Evolutionary conservation across 352 stramenopile genomes (phyloP).

Genomic region (Phytophthora litchii): DNA sequence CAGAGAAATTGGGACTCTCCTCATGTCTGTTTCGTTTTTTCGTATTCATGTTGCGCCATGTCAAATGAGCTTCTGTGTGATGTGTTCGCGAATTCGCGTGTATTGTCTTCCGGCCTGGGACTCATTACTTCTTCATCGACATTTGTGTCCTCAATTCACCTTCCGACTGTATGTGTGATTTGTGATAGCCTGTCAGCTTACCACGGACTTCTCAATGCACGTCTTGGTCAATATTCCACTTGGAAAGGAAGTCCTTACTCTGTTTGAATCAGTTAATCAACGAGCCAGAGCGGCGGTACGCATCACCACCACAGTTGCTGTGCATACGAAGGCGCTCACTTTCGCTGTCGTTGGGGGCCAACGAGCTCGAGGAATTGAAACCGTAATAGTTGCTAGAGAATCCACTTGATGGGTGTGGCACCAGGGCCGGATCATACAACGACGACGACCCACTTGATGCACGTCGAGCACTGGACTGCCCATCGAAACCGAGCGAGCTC

Average conservation of each 20-base stretch:
- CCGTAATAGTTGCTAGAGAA: slow-evolving; percentile 48
- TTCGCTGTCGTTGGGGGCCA: slow-evolving; percentile 34
- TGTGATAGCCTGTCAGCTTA: slow-evolving; percentile 16
- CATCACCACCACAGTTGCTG: slow-evolving; percentile 39
- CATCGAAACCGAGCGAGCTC: slow-evolving; percentile 36
- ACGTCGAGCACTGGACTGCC: slow-evolving; percentile 19
- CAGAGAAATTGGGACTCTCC: slow-evolving; percentile 13
- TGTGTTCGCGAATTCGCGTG: slow-evolving; percentile 24
- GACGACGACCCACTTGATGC: slow-evolving; percentile 27
- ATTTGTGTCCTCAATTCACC: slow-evolving; percentile 13
- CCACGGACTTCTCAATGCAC: background rate
- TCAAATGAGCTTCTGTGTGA: slow-evolving; percentile 24
- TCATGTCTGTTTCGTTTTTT: slow-evolving; percentile 11
- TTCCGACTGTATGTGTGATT: slow-evolving; percentile 27
- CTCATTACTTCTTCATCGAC: slow-evolving; percentile 22
- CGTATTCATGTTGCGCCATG: slow-evolving; percentile 27
- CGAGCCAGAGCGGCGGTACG: slow-evolving; percentile 49
- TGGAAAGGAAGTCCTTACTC: slow-evolving; percentile 1
- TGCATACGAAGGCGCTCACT: slow-evolving; percentile 34
- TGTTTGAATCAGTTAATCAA: slow-evolving; percentile 48
- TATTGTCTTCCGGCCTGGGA: slow-evolving; percentile 23
- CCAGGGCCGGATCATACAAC: slow-evolving; percentile 65
- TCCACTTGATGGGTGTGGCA: slow-evolving; percentile 37
- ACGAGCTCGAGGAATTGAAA: slow-evolving; percentile 30
- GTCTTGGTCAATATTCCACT: background rate